These are phyloP conservation scores for Alternaria sp. DNA, from an alignment of 2,329 filamentous ascomycete species.

Conservation along the genomic window DNA sequence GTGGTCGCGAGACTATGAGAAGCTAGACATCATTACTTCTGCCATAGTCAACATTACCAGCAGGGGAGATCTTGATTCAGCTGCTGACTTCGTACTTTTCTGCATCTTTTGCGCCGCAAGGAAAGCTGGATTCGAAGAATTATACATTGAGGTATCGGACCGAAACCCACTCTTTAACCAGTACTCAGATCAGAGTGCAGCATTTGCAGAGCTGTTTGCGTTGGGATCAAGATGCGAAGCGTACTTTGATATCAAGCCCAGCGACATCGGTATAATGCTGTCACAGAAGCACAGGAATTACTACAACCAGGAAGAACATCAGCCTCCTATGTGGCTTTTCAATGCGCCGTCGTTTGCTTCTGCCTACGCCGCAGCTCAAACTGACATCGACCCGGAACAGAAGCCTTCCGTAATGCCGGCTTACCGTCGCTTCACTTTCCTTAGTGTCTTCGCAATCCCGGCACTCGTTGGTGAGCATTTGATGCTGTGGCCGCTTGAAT, in stretches of 20 bases:
- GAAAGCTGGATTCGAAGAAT: slow-evolving; percentile 67
- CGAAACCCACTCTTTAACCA: slow-evolving; percentile 69
- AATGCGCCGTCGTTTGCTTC: slow-evolving; percentile 61
- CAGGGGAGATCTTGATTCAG: slow-evolving; percentile 36
- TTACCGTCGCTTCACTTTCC: slow-evolving; percentile 64
- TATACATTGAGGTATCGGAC: slow-evolving; percentile 70
- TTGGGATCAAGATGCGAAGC: slow-evolving; percentile 70
- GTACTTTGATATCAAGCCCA: slow-evolving; percentile 65
- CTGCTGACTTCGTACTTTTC: slow-evolving; percentile 64
- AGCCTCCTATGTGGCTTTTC: slow-evolving; percentile 61
- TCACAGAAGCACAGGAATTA: slow-evolving; percentile 53
- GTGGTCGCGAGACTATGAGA: slow-evolving; percentile 41
- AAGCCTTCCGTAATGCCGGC: slow-evolving; percentile 55
- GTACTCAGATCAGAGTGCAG: slow-evolving; percentile 69
- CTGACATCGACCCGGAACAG: slow-evolving; percentile 61
- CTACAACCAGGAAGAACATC: slow-evolving; percentile 53
- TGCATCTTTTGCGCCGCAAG: slow-evolving; percentile 67
- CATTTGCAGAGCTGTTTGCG: slow-evolving; percentile 70
- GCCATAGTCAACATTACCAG: slow-evolving; percentile 37
- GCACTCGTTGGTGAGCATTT: slow-evolving; percentile 59
- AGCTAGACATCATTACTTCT: slow-evolving; percentile 42
- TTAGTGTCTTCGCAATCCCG: slow-evolving; percentile 70
- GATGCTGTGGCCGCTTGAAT: not conserved
- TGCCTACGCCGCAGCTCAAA: slow-evolving; percentile 62
- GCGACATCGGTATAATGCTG: slow-evolving; percentile 47